Conservation (phyloP, 441 rosid species). For the Brassica balearica region DNA sequence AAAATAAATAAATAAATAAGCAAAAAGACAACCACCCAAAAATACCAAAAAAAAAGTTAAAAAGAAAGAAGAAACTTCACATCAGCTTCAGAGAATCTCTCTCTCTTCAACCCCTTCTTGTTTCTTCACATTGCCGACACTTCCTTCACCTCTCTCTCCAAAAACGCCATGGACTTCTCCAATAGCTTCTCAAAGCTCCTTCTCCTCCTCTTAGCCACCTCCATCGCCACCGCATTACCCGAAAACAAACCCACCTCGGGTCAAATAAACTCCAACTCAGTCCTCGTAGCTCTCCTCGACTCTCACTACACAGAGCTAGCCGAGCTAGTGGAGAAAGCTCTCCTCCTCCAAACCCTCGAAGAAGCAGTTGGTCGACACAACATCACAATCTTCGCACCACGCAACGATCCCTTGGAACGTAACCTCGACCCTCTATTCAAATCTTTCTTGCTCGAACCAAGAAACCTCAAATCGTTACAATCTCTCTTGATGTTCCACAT, state of each 20-base stretch:
- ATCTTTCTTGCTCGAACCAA: constrained; percentile 66
- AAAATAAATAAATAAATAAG: neutral
- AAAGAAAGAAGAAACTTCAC: constrained; percentile 40
- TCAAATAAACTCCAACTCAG: constrained; percentile 66
- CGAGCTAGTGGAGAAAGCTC: constrained; percentile 67
- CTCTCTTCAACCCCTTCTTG: constrained; percentile 26
- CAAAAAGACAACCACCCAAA: constrained; percentile 30
- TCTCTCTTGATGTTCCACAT: constrained; percentile 58
- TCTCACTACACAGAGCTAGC: constrained; percentile 68
- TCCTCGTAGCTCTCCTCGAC: constrained; percentile 66
- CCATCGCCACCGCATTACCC: constrained; percentile 56
- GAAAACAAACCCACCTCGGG: constrained; percentile 29
- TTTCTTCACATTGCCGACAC: constrained; percentile 35
- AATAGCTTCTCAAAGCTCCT: constrained; percentile 22
- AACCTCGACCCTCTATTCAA: constrained; percentile 66
- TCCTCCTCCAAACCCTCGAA: constrained; percentile 58
- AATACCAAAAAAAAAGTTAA: neutral
- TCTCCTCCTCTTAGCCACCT: constrained; percentile 26
- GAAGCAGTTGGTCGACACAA: constrained; percentile 57
- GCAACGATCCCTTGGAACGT: constrained; percentile 61
- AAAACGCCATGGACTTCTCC: constrained; percentile 24
- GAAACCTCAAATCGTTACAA: constrained; percentile 61
- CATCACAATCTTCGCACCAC: constrained; percentile 68
- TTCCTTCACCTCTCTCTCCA: constrained; percentile 24
- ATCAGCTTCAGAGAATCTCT: constrained; percentile 41